Conservation (phyloP, 129 eudicot genomes). For the Flaveria bidentis region DNA sequence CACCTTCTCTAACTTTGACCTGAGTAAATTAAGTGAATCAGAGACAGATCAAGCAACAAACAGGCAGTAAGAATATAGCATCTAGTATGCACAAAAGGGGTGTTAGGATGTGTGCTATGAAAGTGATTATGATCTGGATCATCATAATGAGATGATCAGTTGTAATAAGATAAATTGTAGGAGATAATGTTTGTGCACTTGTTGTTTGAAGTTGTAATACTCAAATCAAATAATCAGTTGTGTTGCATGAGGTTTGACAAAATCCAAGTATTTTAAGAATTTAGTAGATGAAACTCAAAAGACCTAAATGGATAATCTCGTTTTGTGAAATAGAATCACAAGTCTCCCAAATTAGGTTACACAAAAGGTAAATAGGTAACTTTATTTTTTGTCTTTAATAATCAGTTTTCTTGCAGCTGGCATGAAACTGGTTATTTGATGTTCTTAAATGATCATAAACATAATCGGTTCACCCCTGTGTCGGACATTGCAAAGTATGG, state of each 20-base stretch:
- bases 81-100: not conserved
- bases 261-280: too few relatives aligned
- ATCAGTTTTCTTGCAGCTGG: not conserved
- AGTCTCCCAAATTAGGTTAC: too few relatives aligned
- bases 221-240: too few relatives aligned
- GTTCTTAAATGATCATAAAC: not conserved
- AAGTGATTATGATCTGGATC: not conserved
- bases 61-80: not conserved
- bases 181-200: not conserved
- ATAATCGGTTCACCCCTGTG: not conserved
- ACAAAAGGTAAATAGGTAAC: too few relatives aligned
- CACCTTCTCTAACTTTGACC: conserved; percentile 95
- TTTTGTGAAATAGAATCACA: too few relatives aligned
- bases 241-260: too few relatives aligned
- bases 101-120: not conserved
- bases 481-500: not conserved
- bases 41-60: conserved; percentile 5
- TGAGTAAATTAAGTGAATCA: conserved; percentile 18
- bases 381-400: too few relatives aligned
- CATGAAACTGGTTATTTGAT: not conserved
- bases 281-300: too few relatives aligned
- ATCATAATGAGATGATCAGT: not conserved
- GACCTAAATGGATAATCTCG: too few relatives aligned
- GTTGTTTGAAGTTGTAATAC: too few relatives aligned
- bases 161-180: not conserved